Conservation (phyloP, 805 yeast genomes). For the Metschnikowia amazonensis region DNA sequence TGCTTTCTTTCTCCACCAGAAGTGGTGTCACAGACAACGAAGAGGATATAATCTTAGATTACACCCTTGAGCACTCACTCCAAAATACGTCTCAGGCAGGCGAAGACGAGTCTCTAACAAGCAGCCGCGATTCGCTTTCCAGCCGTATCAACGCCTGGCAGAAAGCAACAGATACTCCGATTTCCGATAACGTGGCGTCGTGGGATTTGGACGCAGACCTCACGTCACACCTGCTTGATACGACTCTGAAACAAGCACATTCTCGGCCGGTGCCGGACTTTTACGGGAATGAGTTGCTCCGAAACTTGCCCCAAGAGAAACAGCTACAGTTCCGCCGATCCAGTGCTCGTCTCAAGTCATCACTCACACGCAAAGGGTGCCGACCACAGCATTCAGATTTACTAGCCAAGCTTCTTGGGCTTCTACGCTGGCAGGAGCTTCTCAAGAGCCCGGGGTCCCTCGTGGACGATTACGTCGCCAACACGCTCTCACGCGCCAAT, state of each 20-base stretch:
- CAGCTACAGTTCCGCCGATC: constrained; percentile 14
- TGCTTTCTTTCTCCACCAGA: constrained; percentile 18
- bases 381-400: constrained; percentile 11
- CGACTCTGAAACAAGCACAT: constrained; percentile 7
- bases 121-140: constrained; percentile 11
- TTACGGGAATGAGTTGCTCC: constrained; percentile 17
- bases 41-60: constrained; percentile 1
- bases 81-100: neutral
- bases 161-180: constrained; percentile 12
- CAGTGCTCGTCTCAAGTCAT: constrained; percentile 10
- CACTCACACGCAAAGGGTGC: constrained; percentile 15
- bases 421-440: constrained; percentile 17
- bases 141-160: constrained; percentile 18
- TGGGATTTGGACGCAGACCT: constrained; percentile 21
- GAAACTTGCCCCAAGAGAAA: constrained; percentile 14
- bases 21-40: constrained; percentile 16
- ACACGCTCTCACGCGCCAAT: constrained; percentile 17
- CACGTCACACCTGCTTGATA: constrained; percentile 10
- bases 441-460: constrained; percentile 16
- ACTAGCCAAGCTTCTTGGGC: constrained; percentile 11
- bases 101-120: neutral
- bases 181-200: constrained; percentile 19
- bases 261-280: constrained; percentile 12
- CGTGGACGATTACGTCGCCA: constrained; percentile 18
- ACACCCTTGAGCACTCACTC: neutral